A percentile compares a stretch with the other conserved stretches of the same genome.
Evolutionary conservation across 176 grass and related monocot species (phyloP).

Genomic region (Zoysia pacifica): DNA sequence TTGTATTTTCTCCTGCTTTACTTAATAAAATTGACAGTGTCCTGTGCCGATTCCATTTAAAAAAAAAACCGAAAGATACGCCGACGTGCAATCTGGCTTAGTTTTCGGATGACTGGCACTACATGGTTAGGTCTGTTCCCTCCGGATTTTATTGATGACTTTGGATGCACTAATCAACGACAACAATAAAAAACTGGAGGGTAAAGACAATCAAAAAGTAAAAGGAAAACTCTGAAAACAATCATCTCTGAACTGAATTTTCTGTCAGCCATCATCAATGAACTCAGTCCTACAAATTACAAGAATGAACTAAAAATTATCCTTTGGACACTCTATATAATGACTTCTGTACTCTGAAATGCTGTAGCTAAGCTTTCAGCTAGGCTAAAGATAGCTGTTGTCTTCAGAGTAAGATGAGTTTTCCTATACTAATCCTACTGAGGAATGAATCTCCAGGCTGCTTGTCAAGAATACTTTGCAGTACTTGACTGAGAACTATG

Average conservation of each 20-base stretch:
- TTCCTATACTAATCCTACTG: slow-evolving; percentile 35
- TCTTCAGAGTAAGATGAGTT: slow-evolving; percentile 1
- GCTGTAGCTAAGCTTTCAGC: slow-evolving; percentile 9
- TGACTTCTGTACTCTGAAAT: slow-evolving; percentile 41
- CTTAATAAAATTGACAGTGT: too few species aligned
- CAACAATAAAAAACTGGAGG: neutral
- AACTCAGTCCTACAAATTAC: slow-evolving; percentile 24
- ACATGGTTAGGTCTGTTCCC: neutral
- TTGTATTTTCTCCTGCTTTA: neutral
- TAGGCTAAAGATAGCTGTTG: slow-evolving; percentile 6
- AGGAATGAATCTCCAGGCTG: slow-evolving; percentile 35
- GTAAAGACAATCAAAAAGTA: neutral
- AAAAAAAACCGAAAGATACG: neutral
- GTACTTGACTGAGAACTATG: slow-evolving; percentile 35
- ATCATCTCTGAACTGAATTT: neutral
- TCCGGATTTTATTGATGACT: too few species aligned
- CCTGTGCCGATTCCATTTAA: neutral
- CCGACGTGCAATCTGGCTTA: neutral
- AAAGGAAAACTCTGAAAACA: neutral
- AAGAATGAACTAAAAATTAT: slow-evolving; percentile 21
- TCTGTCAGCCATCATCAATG: neutral
- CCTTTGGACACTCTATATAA: slow-evolving; percentile 24
- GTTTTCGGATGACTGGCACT: neutral
- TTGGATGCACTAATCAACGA: too few species aligned
- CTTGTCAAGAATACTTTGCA: slow-evolving; percentile 40